Evolutionary conservation across 2,329 filamentous ascomycete genomes (phyloP).

Genomic region (Metarhizium robertsii): DNA sequence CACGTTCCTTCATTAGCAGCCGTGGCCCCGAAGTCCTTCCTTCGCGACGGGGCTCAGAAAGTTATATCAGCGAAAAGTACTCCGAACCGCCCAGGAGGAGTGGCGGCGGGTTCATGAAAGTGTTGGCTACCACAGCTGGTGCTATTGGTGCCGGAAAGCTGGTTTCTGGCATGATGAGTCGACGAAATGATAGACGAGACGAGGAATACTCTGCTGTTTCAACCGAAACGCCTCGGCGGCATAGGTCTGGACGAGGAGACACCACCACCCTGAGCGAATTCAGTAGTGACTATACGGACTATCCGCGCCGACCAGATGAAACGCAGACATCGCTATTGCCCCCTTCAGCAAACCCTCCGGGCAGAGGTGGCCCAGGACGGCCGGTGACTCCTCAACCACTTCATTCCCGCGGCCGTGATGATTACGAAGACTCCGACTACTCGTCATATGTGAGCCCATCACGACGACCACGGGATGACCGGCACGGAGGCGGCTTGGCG

Average conservation of each 20-base stretch:
- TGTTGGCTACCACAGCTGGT: conserved; percentile 50
- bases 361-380: conserved; percentile 30
- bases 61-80: conserved; percentile 58
- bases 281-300: conserved; percentile 37
- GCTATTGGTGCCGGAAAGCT: conserved; percentile 54
- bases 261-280: conserved; percentile 38
- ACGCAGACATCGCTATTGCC: conserved; percentile 35
- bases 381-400: conserved; percentile 39
- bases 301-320: conserved; percentile 16
- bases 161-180: conserved; percentile 48
- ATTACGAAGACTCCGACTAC: conserved; percentile 45
- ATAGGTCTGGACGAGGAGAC: conserved; percentile 25
- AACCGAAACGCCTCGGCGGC: conserved; percentile 48
- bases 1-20: conserved; percentile 25
- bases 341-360: conserved; percentile 33
- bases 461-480: conserved; percentile 38
- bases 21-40: conserved; percentile 40
- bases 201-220: conserved; percentile 56
- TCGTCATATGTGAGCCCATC: conserved; percentile 57
- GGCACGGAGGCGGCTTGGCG: conserved; percentile 35
- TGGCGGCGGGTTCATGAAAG: conserved; percentile 49
- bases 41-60: conserved; percentile 44
- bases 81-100: conserved; percentile 36
- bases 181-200: conserved; percentile 39
- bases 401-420: conserved; percentile 35